Percentiles rank a stretch among this genome's conserved stretches.
Conservation (phyloP, 2,329 filamentous ascomycete species). For the Pyrenophora graminea region DNA sequence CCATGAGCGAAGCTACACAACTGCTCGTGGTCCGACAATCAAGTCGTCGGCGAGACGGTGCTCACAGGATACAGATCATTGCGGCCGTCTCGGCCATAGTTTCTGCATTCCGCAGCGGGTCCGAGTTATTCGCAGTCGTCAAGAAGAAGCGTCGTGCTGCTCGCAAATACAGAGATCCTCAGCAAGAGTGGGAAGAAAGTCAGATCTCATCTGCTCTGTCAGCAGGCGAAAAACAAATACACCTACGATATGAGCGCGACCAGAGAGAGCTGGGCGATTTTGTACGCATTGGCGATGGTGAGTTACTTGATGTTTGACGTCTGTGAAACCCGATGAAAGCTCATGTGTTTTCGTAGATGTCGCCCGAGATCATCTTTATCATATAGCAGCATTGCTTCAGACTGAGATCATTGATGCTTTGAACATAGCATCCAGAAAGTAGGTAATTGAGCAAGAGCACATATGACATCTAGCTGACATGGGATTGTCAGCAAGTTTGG, state of each 20-base stretch:
- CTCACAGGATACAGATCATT: constrained; percentile 36
- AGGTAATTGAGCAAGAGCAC: constrained; percentile 21
- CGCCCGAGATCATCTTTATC: constrained; percentile 44
- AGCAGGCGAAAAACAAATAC: constrained; percentile 44
- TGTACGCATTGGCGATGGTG: constrained; percentile 47
- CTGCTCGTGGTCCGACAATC: background rate
- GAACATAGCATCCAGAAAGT: constrained; percentile 42
- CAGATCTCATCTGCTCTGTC: constrained; percentile 47
- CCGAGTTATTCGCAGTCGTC: constrained; percentile 45
- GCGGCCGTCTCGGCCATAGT: constrained; percentile 50
- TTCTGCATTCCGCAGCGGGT: constrained; percentile 49
- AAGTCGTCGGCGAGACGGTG: background rate
- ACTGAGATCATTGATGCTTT: constrained; percentile 47
- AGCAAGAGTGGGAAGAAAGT: constrained; percentile 43
- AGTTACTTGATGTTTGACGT: constrained; percentile 23
- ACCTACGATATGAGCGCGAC: constrained; percentile 39
- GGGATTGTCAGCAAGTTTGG: constrained; percentile 13
- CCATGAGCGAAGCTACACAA: background rate
- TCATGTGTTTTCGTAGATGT: constrained; percentile 28
- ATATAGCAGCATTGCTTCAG: constrained; percentile 48
- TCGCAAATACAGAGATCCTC: constrained; percentile 31
- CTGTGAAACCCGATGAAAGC: constrained; percentile 8
- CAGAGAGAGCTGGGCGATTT: constrained; percentile 43
- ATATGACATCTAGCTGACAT: background rate
- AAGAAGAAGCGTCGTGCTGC: constrained; percentile 38